Conservation (phyloP, 2,329 filamentous ascomycete genomes). For the Colletotrichum euphorbiae region DNA sequence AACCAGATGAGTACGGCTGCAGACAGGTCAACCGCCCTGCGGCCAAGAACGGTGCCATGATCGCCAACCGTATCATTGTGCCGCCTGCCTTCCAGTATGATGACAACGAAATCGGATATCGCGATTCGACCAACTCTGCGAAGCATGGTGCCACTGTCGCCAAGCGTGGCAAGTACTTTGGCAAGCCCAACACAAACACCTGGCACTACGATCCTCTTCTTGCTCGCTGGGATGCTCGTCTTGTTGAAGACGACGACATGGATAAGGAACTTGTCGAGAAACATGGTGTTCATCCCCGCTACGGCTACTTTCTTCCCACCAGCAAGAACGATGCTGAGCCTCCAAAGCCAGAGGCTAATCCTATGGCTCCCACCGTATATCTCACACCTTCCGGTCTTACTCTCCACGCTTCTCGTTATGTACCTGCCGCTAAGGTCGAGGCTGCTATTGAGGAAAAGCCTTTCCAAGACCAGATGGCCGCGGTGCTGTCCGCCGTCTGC, state of each 20-base stretch:
- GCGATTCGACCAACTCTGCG: constrained; percentile 68
- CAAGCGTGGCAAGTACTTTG: constrained; percentile 65
- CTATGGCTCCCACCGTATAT: constrained; percentile 61
- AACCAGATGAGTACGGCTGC: constrained; percentile 65
- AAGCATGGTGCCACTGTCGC: constrained; percentile 64
- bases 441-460: constrained; percentile 25
- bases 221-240: constrained; percentile 64
- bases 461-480: constrained; percentile 43
- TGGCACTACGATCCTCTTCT: constrained; percentile 67
- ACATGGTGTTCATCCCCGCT: constrained; percentile 63
- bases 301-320: constrained; percentile 62
- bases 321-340: constrained; percentile 60
- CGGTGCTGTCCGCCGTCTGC: constrained; percentile 53
- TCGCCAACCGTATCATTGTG: constrained; percentile 66
- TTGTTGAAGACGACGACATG: constrained; percentile 61
- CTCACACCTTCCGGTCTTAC: constrained; percentile 61
- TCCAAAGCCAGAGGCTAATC: constrained; percentile 55
- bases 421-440: constrained; percentile 43
- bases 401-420: constrained; percentile 60
- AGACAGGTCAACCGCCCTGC: constrained; percentile 58
- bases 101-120: constrained; percentile 68
- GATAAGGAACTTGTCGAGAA: constrained; percentile 62
- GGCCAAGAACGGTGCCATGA: constrained; percentile 50
- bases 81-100: constrained; percentile 62
- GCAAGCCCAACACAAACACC: constrained; percentile 64